Percentiles rank a stretch among this genome's conserved stretches.
phyloP scores from a whole-genome alignment of 2,329 filamentous ascomycete genomes.

The Talaromyces sp. region DNA sequence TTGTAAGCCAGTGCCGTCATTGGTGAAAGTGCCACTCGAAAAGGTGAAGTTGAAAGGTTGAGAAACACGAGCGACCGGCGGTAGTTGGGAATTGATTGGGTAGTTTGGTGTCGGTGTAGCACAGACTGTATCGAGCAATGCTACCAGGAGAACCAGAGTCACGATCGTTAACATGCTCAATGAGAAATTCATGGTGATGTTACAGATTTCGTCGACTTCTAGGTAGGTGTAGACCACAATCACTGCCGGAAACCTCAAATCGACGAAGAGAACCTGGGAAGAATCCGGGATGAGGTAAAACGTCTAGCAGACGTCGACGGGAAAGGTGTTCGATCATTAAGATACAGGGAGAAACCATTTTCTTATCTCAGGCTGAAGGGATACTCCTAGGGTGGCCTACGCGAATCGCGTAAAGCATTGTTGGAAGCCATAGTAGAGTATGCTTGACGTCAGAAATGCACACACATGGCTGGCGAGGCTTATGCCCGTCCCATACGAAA shows the following conservation, averaged over 20 bases:
- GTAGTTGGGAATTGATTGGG: conserved; percentile 80
- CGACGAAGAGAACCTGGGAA: conserved; percentile 7
- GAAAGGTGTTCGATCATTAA: neutral
- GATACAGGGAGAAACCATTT: conserved; percentile 14
- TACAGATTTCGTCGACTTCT: neutral
- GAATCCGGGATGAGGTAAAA: conserved; percentile 1
- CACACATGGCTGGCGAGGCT: conserved; percentile 30
- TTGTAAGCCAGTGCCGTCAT: conserved; percentile 53
- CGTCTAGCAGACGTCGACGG: conserved; percentile 4
- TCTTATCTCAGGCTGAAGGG: conserved; percentile 27
- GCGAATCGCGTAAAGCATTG: conserved; percentile 32
- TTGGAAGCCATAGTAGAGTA: conserved; percentile 39
- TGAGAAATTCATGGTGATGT: conserved; percentile 11
- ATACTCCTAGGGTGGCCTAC: conserved; percentile 24
- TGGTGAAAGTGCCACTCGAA: conserved; percentile 65
- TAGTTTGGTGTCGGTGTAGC: conserved; percentile 52
- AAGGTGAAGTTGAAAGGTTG: conserved; percentile 48
- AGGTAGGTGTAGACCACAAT: conserved; percentile 9
- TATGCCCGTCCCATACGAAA: neutral
- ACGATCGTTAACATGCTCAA: conserved; percentile 27
- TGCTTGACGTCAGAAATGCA: conserved; percentile 38
- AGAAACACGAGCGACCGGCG: conserved; percentile 69
- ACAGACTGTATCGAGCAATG: conserved; percentile 28
- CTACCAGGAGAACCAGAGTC: conserved; percentile 27
- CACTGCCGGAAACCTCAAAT: conserved; percentile 9